A percentile compares a stretch with the other conserved stretches of the same genome.
Conservation (phyloP, 805 yeast species). For the Jamesozyma jinghongensis region DNA sequence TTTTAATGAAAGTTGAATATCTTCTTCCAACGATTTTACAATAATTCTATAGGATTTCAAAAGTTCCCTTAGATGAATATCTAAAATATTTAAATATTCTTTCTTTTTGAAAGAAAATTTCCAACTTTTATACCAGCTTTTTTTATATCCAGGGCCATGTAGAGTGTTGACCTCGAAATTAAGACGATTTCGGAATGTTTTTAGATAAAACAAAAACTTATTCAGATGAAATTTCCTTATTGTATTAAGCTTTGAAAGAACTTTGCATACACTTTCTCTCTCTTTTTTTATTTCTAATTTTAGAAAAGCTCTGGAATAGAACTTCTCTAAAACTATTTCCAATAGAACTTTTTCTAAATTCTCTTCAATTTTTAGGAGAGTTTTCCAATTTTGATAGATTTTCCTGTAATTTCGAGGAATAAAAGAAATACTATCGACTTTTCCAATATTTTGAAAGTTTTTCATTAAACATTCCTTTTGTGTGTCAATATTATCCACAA, state of each 20-base stretch:
- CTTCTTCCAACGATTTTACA: neutral
- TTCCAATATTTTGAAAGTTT: conserved; percentile 33
- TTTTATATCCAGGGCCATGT: too few species aligned
- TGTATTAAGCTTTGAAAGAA: neutral
- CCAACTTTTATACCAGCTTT: neutral
- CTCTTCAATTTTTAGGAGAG: conserved; percentile 25
- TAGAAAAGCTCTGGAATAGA: conserved; percentile 11
- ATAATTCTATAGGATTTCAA: neutral
- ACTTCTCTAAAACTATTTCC: conserved; percentile 24
- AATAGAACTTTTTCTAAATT: conserved; percentile 36
- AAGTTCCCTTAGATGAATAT: neutral
- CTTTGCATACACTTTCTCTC: conserved; percentile 1
- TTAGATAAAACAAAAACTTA: neutral
- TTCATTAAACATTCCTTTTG: conserved; percentile 14
- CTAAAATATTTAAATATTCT: neutral
- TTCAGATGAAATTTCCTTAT: neutral
- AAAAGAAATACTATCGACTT: conserved; percentile 52
- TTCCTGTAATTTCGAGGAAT: conserved; percentile 36
- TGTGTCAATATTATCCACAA: conserved; percentile 41
- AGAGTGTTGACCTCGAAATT: neutral
- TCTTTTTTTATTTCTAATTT: neutral
- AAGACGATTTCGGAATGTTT: neutral
- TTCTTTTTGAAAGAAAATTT: neutral
- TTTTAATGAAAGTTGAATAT: neutral
- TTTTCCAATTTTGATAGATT: conserved; percentile 28